Evolutionary conservation across 495 filamentous ascomycete genomes (phyloP), one percentile per base, ranked within the genome.

Genomic region (Talaromyces wortmannii): DNA sequence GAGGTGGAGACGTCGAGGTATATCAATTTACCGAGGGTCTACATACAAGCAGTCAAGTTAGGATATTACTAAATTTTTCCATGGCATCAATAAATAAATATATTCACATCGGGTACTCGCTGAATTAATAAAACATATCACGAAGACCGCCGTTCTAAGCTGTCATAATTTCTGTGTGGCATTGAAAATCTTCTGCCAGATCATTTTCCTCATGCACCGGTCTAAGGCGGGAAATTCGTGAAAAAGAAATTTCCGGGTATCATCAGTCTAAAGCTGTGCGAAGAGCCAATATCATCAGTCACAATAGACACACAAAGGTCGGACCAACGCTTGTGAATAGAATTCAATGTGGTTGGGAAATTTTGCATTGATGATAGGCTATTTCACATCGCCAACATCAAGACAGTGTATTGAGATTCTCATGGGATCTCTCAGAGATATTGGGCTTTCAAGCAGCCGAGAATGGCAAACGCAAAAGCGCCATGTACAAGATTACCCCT

Each of bases 211-310:
- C 53, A 2, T 63, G 46, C 7, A 81, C 81, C 7, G 78, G 89
- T 73, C n/a, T 87, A 76, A 3, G 89, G 83, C 0, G 89, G 90
- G 3, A 90, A 87, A 52, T 83, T 85, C 56, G 92, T 54, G 62
- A 92, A 79, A 79, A n/a, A 87, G 67, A 63, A 91, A 91, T 57
- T 87, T 90, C 49, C 87, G 79, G 6, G 82, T 88, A 0, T 89
- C 90, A 16, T 74, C 74, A 23, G 62, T 51, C 62, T 90, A 89
- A 13, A 88, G 63, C 54, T 84, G 57, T 56, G 84, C 73, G 4
- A 84, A 60, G 18, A 83, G 65, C 0, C 23, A 4, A 23, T 23
- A 4, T 4, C 23, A 23, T 23, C 23, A 23, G 23, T 23, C 23
- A 23, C 23, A 4, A 23, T 23, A 23, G 23, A 23, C 1, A 23